phyloP scores from a whole-genome alignment of 352 stramenopile species.

The Phytopythium ostracodes region DNA sequence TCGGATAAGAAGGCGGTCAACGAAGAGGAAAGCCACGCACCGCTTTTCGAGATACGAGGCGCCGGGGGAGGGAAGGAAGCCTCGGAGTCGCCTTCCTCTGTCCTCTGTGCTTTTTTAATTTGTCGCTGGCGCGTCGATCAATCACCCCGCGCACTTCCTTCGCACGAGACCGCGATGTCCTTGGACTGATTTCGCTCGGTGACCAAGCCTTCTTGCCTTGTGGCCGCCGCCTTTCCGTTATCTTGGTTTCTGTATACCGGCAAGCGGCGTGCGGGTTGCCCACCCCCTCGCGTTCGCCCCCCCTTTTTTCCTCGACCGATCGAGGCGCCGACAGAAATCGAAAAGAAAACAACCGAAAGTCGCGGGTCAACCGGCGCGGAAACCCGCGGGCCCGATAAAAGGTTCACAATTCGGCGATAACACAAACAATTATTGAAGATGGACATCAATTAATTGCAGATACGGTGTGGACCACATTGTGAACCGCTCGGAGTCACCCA shows the following conservation, averaged over 20 bases:
- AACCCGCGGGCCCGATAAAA: no score
- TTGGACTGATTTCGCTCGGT: background rate
- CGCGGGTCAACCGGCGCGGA: no score
- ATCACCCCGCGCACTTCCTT: background rate
- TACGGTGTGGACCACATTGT: no score
- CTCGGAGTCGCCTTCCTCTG: no score
- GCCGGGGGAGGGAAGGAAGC: background rate
- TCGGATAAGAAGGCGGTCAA: no score
- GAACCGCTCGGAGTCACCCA: no score
- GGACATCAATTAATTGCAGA: no score
- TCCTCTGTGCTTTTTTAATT: no score
- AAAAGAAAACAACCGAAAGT: background rate
- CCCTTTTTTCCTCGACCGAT: background rate
- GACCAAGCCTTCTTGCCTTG: background rate
- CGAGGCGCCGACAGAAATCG: background rate
- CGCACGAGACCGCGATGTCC: background rate
- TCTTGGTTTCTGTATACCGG: background rate
- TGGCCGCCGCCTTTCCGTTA: background rate
- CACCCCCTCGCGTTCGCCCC: background rate
- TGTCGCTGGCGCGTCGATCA: background rate
- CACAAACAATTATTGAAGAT: no score
- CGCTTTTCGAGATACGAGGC: background rate
- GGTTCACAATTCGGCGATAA: no score
- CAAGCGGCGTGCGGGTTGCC: background rate
- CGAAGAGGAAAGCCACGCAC: background rate